A percentile compares a stretch with the other conserved stretches of the same genome.
Evolutionary conservation across 148 eudicot genomes (phyloP).

Genomic region (Rhododendron simsii): DNA sequence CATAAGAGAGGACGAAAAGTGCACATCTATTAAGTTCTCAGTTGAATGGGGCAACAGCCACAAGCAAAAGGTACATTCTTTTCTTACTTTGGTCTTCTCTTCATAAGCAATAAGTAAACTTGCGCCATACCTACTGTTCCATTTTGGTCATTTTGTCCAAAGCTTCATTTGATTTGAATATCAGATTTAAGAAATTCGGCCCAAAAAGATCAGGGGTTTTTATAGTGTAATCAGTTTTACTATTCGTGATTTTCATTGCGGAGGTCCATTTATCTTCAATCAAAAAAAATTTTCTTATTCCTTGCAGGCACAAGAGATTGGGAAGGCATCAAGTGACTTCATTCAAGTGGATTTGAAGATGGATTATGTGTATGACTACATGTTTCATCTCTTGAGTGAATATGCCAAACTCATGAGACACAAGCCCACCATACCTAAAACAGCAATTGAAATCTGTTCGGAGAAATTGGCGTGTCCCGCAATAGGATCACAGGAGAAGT

Average conservation of each 20-base stretch:
- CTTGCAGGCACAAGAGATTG: not conserved
- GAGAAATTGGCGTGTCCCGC: slow-evolving; percentile 66
- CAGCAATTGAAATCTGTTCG: slow-evolving; percentile 7
- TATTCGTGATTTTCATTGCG: not conserved
- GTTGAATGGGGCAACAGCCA: slow-evolving; percentile 87
- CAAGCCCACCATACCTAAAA: too few relatives aligned
- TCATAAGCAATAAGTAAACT: not conserved
- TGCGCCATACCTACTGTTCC: not conserved
- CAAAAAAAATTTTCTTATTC: not conserved
- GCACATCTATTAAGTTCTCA: slow-evolving; percentile 79
- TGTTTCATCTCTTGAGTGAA: too few relatives aligned
- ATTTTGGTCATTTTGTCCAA: not conserved
- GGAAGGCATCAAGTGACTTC: not conserved
- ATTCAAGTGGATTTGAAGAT: slow-evolving; percentile 32
- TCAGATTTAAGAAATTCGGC: not conserved
- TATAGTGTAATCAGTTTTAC: not conserved
- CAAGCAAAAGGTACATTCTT: slow-evolving; percentile 44
- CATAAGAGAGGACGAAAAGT: slow-evolving; percentile 59
- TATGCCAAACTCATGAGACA: too few relatives aligned
- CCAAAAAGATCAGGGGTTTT: not conserved
- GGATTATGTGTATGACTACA: slow-evolving; percentile 35
- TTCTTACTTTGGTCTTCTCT: not conserved
- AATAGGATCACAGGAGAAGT: slow-evolving; percentile 40
- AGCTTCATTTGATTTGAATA: not conserved
- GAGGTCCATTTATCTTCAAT: not conserved